Evolutionary conservation across 2,329 filamentous ascomycete species (phyloP), one percentile per base, ranked within the genome.

Genomic region (Aureobasidium sp.): DNA sequence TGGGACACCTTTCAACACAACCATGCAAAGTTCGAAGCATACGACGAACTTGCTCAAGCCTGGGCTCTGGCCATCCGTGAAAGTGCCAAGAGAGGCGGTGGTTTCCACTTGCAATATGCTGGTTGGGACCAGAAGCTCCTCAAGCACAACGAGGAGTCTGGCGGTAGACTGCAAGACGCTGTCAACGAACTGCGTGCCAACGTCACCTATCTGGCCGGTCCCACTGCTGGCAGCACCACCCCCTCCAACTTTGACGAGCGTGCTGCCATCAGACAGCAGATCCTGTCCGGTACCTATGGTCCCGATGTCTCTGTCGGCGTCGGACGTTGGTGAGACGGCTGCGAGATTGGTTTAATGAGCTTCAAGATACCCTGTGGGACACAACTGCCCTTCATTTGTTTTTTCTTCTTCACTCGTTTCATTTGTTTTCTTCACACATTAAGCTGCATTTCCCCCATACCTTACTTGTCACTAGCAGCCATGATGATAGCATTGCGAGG

Each of bases 51-150:
- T 66, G 88, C 90, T 29, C 91, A 88, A 70, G 94, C 94, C 1
- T 99, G 94, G 94, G 87, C 90, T 17, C 75, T 95, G 67, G 93
- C 96, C 55, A 89, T 99, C 68, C 87, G 87, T 64, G 94, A 99
- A 75, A 91, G 91, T 1, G 87, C 89, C 25, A 97, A 97, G 79
- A 84, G 89, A 67, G 93, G 91, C 12, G 92, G 91, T 31, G 94
- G 94, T 37, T 94, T 97, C 69, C 86, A 90, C 67, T 72, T 99
- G 66, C 90, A 96, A 70, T 90, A 91, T 51, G 91, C 89, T 59
- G 90, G 90, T 63, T 99, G 94, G 94, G 93, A 97, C 70, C 87
- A 94, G 74, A 90, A 86, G 68, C 78, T 99, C 48, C 80, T 85
- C 29, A 91, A 90, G 71, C 94, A 99, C 77, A 93, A 97, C 71